Evolutionary conservation across 192 early-diverging fungal species (phyloP), one percentile per base, ranked within the genome.

Genomic region (Oehlia diaphana): DNA sequence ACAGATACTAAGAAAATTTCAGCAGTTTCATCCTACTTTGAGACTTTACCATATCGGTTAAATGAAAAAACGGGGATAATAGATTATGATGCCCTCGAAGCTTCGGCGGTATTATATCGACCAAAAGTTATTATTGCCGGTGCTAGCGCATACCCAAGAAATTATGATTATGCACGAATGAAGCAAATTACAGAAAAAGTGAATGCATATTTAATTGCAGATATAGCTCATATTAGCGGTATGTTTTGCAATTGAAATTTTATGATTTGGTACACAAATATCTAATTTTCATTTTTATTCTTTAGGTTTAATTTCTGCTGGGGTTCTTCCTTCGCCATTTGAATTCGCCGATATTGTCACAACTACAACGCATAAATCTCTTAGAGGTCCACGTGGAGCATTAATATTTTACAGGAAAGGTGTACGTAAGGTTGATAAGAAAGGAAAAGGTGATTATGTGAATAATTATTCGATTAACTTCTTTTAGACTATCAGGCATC

Each of bases 341-440:
- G 91, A 94, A 79, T 88, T 93, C 84, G 92, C 96, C 53, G 98
- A 99, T 84, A 93, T 99, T 78, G 98, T 99, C 82, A 99, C 97
- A 13, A 99, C 98, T 39, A 99, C 98, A 72, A 99, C 98, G 2
- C 98, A 99, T 91, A 99, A 99, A 84, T 97, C 97, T 19, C 91
- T 99, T 64, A 90, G 98, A 78, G 98, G 98, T n/a, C 98, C 98
- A 42, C 91, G 97, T 79, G 98, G 98, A 70, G 94, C 96, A 69
- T 95, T 99, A 93, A 98, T 99, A 87, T 98, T 99, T 85, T 99
- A 92, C 92, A 92, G 98, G 79, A 95, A 95, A 83, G 98, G 98
- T 81, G 90, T 97, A 62, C 92, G 95, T 23, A 85, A 82, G 58
- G 87, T 92, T 75, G 92, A 95, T 87, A 96, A 97, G 88, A 99